These are phyloP conservation scores for Globomyces pollinis-pini DNA, from an alignment of 192 early-diverging fungal species.

Conservation along the genomic window DNA sequence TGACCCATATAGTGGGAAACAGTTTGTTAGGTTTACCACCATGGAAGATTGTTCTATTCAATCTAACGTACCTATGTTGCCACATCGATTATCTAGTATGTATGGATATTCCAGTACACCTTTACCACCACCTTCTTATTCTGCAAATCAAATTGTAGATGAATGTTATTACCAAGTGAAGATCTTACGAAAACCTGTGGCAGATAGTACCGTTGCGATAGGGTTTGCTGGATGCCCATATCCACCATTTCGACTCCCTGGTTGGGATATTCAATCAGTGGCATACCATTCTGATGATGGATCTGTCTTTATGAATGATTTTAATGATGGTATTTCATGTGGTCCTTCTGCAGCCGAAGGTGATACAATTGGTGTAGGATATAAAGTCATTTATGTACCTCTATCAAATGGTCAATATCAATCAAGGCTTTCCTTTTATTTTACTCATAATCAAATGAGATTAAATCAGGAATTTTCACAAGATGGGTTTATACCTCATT, in stretches of 20 bases:
- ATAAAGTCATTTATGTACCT: not conserved
- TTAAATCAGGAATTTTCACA: not conserved
- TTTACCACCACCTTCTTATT: not conserved
- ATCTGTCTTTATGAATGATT: not conserved
- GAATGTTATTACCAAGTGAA: not conserved
- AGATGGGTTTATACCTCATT: not conserved
- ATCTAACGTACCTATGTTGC: not conserved
- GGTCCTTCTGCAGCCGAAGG: not conserved
- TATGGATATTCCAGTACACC: not conserved
- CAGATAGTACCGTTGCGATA: not conserved
- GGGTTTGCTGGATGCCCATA: constrained; percentile 2
- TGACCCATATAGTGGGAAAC: not conserved
- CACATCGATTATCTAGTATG: not conserved
- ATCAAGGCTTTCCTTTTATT: not conserved
- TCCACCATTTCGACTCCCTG: not conserved
- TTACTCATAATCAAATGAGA: not conserved
- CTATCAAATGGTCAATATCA: no score
- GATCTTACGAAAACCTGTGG: not conserved
- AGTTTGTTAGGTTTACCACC: not conserved
- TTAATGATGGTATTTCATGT: not conserved
- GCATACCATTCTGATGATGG: not conserved
- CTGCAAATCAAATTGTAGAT: not conserved
- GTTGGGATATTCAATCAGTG: not conserved
- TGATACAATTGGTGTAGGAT: not conserved
- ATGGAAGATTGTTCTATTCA: not conserved